These are phyloP conservation scores for Rubia yunnanensis DNA, from an alignment of 257 asterid species.

Conservation along the genomic window DNA sequence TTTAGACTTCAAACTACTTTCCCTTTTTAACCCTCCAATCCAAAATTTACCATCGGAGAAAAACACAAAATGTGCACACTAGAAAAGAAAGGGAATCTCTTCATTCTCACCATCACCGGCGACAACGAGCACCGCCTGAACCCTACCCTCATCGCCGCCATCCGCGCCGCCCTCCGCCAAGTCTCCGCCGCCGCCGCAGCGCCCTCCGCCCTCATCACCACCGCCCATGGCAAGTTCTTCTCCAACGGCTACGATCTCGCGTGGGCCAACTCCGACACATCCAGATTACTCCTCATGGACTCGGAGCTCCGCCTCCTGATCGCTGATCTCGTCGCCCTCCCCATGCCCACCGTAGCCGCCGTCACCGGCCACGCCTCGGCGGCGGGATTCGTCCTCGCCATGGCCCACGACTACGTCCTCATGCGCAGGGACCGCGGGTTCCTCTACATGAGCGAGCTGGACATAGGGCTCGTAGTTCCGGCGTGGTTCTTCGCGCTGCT, in stretches of 20 bases:
- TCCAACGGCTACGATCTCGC: conserved; percentile 65
- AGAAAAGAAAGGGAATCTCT: conserved; percentile 39
- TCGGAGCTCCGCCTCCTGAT: conserved; percentile 42
- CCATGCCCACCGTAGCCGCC: conserved; percentile 82
- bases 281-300: conserved; percentile 27
- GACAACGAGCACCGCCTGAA: conserved; percentile 52
- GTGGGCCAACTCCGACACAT: conserved; percentile 37
- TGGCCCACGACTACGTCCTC: conserved; percentile 49
- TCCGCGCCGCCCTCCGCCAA: conserved; percentile 35
- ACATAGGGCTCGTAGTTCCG: conserved; percentile 32
- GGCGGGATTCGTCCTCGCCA: conserved; percentile 45
- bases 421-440: conserved; percentile 54
- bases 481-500: conserved; percentile 40
- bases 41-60: background rate
- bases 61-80: conserved; percentile 30
- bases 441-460: conserved; percentile 59
- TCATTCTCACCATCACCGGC: conserved; percentile 55
- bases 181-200: conserved; percentile 24
- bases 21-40: too few relatives aligned
- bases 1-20: too few relatives aligned
- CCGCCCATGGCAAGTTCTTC: conserved; percentile 66
- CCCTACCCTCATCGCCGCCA: conserved; percentile 45
- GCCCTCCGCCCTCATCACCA: conserved; percentile 56
- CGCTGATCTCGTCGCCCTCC: conserved; percentile 42
- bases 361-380: conserved; percentile 63